phyloP scores from a whole-genome alignment of 345 rosid genomes.

The Ricinus communis region DNA sequence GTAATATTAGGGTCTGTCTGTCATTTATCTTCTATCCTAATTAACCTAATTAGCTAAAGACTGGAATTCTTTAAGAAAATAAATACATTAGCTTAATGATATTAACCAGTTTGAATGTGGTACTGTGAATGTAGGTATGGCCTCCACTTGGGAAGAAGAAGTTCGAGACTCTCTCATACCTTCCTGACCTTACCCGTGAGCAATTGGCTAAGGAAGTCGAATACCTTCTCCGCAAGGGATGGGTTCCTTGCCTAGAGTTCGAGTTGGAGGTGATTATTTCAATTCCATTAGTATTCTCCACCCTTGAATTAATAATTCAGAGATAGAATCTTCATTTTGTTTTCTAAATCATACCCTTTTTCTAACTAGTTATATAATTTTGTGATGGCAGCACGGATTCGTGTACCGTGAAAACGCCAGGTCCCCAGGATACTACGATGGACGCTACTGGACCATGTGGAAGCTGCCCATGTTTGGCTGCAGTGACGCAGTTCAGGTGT shows the following conservation, averaged over 20 bases:
- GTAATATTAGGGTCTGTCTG: no score
- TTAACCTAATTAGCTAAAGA: no score
- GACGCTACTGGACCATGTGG: conserved; percentile 59
- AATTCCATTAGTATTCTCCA: neutral
- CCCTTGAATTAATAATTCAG: no score
- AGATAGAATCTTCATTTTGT: no score
- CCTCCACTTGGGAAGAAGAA: conserved; percentile 30
- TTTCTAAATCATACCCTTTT: no score
- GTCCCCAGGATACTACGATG: conserved; percentile 49
- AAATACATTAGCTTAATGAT: no score
- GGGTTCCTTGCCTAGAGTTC: conserved; percentile 79
- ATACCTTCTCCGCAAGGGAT: conserved; percentile 55
- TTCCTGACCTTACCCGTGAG: conserved; percentile 37
- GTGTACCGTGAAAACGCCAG: conserved; percentile 39
- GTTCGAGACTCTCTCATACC: conserved; percentile 50
- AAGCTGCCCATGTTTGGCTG: conserved; percentile 60
- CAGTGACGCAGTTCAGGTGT: conserved; percentile 37
- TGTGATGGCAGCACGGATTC: conserved; percentile 27
- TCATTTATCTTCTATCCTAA: no score
- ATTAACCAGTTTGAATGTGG: neutral
- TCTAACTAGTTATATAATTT: neutral
- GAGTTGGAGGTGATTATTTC: conserved; percentile 28
- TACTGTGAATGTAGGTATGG: conserved; percentile 19
- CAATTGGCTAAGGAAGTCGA: conserved; percentile 28
- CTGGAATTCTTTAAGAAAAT: no score